Base-by-base conservation (phyloP, 2,329 filamentous ascomycete species). In the Talaromyces sp. region DNA sequence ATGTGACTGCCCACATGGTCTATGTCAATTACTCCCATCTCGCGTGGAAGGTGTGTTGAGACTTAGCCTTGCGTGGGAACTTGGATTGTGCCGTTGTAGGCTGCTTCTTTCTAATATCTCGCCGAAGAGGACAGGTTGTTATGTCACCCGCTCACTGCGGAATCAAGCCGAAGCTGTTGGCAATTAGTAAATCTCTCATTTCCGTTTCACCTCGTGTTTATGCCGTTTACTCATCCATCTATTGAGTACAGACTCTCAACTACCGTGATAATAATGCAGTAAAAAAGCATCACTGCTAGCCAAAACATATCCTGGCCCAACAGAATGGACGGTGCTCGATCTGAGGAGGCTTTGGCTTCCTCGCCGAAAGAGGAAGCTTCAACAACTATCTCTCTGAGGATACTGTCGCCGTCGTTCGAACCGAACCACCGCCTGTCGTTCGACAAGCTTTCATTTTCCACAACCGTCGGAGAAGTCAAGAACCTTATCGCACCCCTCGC, bases 401-500 rank as follows among this genome's bases (percentile, higher is more conserved):
- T 78, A 21, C 61, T 78, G 6, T 77, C 75, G 56, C 76, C 76
- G 11, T 74, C 74, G 0, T 64, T 72, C 35, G 68, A 73, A 46
- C 62, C 73, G 21, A 69, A 69, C 5, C 69, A 67, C 41, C 71
- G 70, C 13, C 67, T 77, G 48, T 73, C 70, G 1, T 67, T 79
- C 35, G 61, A 69, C 1, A 64, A 70, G 43, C 57, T 80, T 33
- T 63, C 70, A 31, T 63, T 73, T 5, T 67, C 63, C 50, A 74
- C 73, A 2, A 84, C 79, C 2, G 69, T 87, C 50, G 75, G 70
- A 19, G 73, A 78, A 52, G 71, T 87, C n/a, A 83, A 82, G 62
- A 65, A 73, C 43, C 77, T 73, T 56, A 81, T 87, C 57, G 74
- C 78, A 48, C 66, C 78, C 59, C 69, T 74, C 9, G 68, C 84